Conservation (phyloP, 192 early-diverging fungal genomes). For the Helicostylum pulchrum region DNA sequence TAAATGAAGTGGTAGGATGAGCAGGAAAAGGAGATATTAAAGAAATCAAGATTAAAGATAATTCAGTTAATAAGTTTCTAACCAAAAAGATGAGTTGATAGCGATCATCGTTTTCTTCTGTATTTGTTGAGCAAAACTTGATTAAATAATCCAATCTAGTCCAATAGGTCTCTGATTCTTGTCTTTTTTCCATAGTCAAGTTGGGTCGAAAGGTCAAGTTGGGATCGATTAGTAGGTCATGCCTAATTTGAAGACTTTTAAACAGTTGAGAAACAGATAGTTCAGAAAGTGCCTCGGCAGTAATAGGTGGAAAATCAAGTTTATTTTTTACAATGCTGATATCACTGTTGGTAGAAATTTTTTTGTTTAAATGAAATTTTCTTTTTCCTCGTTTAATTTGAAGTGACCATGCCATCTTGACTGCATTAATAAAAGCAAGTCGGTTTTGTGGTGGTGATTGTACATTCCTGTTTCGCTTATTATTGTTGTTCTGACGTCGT, state of each 20-base stretch:
- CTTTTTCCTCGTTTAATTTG: conserved; percentile 9
- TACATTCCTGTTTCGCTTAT: background rate
- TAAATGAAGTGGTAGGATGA: background rate
- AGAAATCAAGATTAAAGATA: conserved; percentile 47
- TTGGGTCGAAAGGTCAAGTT: conserved; percentile 88
- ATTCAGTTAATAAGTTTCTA: conserved; percentile 69
- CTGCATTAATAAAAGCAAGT: conserved; percentile 12
- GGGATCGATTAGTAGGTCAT: conserved; percentile 86
- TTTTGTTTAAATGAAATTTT: background rate
- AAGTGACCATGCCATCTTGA: conserved; percentile 8
- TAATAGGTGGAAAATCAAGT: conserved; percentile 60
- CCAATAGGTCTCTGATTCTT: conserved; percentile 71
- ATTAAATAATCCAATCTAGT: conserved; percentile 59
- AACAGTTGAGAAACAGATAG: conserved; percentile 80
- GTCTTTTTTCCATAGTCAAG: conserved; percentile 63
- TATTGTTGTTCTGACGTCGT: background rate
- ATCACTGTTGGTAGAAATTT: background rate
- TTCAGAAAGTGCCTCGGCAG: conserved; percentile 80
- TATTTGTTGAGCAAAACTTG: background rate
- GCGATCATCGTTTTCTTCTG: conserved; percentile 1
- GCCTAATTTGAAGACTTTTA: conserved; percentile 80
- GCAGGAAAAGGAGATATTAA: background rate
- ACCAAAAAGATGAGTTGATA: conserved; percentile 60
- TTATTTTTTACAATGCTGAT: background rate
- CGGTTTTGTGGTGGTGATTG: conserved; percentile 4